Evolutionary conservation across 1,139 yeast species (phyloP), one percentile per base, ranked within the genome.

Genomic region (Debaryomycetaceae sp.): DNA sequence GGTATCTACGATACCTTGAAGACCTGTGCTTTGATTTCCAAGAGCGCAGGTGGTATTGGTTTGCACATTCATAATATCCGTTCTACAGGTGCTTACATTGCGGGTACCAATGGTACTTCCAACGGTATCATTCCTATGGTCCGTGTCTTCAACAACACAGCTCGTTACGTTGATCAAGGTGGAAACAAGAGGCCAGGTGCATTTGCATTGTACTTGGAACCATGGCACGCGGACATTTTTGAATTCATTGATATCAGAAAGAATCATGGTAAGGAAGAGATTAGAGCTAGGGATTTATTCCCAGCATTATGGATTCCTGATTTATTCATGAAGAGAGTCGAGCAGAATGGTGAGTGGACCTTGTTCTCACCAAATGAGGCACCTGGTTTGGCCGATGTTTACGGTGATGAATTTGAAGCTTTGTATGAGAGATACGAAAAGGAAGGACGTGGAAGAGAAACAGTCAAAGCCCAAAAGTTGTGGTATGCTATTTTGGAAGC

Each of bases 101-200:
- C 78, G 4, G 75, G 79, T 33, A 65, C 82, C 6, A 75, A 75
- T 54, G 83, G 83, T 22, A 67, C 68, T 4, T 75, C 82, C 4
- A 75, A 68, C 52, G 83, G 83, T 15, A 58, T 78, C 34, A 75
- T 78, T 16, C 83, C 83, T 1, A 76, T 78, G 82, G 59, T 78
- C 13, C 68, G 78, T 46, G 83, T 78, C 15, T 78, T 78, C 58
- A 78, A 78, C 52, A 72, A 76, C 51, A 77, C 82, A 6, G 81
- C 83, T 14, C 67, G 80, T 52, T 78, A 77, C 49, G 83, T 78
- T 19, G 83, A 78, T 48, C 83, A 78, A 53, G 83, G 83, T 28
- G 83, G 83, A 24, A 78, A 78, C 50, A 78, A 78, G 56, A 58
- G 83, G 48, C 83, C 83, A 0, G 83, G 83, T 33, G 83, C 83